Evolutionary conservation across 2,329 filamentous ascomycete species (phyloP).

Genomic region (Plenodomus biglobosus): DNA sequence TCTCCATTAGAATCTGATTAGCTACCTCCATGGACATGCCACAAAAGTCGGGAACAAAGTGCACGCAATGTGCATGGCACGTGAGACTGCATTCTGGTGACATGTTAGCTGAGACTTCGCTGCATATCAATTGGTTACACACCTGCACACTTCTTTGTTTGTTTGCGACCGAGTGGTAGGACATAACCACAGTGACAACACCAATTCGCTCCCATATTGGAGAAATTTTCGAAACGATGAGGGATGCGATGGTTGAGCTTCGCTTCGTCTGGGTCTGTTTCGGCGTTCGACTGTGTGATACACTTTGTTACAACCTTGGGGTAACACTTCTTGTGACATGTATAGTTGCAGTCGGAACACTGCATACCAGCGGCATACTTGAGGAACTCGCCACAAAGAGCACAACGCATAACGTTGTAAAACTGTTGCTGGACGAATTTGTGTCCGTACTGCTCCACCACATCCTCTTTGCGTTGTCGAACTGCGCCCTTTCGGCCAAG

Average conservation of each 20-base stretch:
- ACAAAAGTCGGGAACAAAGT: slow-evolving; percentile 97
- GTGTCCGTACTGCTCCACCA: slow-evolving; percentile 98
- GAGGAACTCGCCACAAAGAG: slow-evolving; percentile 94
- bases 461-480: slow-evolving; percentile 94
- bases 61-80: slow-evolving; percentile 86
- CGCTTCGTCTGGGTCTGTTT: slow-evolving; percentile 97
- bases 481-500: slow-evolving; percentile 94
- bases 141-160: slow-evolving; percentile 89
- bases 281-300: slow-evolving; percentile 98
- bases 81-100: slow-evolving; percentile 81
- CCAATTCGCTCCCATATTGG: slow-evolving; percentile 98
- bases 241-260: slow-evolving; percentile 99
- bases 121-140: slow-evolving; percentile 36
- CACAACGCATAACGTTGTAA: slow-evolving; percentile 99
- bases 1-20: slow-evolving; percentile 87
- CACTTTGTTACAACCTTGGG: slow-evolving; percentile 96
- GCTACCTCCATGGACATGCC: slow-evolving; percentile 98
- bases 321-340: slow-evolving; percentile 98
- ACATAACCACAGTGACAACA: slow-evolving; percentile 99
- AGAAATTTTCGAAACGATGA: slow-evolving; percentile 94
- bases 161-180: slow-evolving; percentile 90
- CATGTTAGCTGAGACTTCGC: slow-evolving; percentile 21
- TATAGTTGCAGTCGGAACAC: slow-evolving; percentile 99
- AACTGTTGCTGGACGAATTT: slow-evolving; percentile 99
- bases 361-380: slow-evolving; percentile 99